These are phyloP conservation scores for Suillus bovinus DNA, from an alignment of 768 basidiomycete genomes.

Conservation along the genomic window DNA sequence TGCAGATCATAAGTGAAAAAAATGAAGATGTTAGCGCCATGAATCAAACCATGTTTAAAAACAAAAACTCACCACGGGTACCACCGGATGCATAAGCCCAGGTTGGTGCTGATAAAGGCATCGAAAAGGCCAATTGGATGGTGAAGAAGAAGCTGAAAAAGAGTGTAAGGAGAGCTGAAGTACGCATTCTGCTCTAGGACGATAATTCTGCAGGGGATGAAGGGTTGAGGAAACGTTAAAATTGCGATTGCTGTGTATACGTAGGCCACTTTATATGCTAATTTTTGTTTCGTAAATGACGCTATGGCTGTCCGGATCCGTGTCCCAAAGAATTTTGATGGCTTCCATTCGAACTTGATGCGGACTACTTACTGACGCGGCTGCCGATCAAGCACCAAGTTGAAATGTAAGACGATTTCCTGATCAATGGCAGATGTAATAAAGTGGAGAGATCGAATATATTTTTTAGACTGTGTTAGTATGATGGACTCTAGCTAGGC, in stretches of 20 bases:
- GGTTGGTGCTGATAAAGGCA: not conserved
- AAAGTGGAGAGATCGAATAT: not conserved
- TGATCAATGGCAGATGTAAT: not conserved
- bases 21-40: not conserved
- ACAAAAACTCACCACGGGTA: not conserved
- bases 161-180: constrained; percentile 4
- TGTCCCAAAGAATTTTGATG: not conserved
- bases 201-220: not conserved
- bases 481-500: too few relatives aligned
- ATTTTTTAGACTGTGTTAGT: not conserved
- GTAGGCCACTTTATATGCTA: not conserved
- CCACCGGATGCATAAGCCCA: not conserved
- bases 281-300: not conserved
- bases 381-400: too few relatives aligned
- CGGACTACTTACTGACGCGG: not conserved
- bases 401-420: not conserved
- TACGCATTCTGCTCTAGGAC: constrained; percentile 6
- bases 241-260: not conserved
- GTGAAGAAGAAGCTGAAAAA: not conserved
- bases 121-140: not conserved
- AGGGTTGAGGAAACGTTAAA: not conserved
- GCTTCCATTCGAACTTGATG: not conserved
- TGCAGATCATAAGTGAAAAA: not conserved
- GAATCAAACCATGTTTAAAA: not conserved
- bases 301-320: not conserved